Percentiles rank a stretch among this genome's conserved stretches.
These are phyloP conservation scores for Lavandula angustifolia DNA, from an alignment of 257 asterid genomes.

Conservation along the genomic window DNA sequence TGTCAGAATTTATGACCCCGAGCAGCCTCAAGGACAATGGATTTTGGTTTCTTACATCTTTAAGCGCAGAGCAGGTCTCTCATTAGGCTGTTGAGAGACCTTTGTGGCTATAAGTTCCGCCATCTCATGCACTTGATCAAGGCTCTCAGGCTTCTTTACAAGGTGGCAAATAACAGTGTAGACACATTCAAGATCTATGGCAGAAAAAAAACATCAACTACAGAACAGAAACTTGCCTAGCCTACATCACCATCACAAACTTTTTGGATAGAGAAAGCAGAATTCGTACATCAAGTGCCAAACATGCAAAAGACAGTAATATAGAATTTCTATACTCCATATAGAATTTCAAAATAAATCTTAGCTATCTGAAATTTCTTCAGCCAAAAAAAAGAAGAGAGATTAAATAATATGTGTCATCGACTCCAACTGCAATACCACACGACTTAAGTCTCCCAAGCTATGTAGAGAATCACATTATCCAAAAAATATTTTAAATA, in stretches of 20 bases:
- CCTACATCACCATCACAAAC: not conserved
- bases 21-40: not conserved
- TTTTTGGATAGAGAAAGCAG: not conserved
- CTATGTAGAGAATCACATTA: not conserved
- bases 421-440: constrained; percentile 10
- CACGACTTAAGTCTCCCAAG: not conserved
- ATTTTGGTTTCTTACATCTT: too few relatives aligned
- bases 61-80: too few relatives aligned
- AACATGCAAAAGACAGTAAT: not conserved
- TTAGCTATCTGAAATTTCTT: not conserved
- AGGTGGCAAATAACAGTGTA: too few relatives aligned
- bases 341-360: not conserved
- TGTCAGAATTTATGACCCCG: constrained; percentile 24
- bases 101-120: constrained; percentile 79
- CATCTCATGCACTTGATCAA: constrained; percentile 74
- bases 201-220: not conserved
- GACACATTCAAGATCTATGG: too few relatives aligned
- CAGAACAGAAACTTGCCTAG: constrained; percentile 8
- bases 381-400: not conserved
- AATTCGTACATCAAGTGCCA: constrained; percentile 9
- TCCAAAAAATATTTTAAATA: not conserved
- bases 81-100: constrained; percentile 26
- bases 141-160: constrained; percentile 62
- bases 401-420: constrained; percentile 2
- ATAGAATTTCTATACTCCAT: not conserved